Conservation (phyloP, 1,139 yeast species). For the Candida glucosophila region DNA sequence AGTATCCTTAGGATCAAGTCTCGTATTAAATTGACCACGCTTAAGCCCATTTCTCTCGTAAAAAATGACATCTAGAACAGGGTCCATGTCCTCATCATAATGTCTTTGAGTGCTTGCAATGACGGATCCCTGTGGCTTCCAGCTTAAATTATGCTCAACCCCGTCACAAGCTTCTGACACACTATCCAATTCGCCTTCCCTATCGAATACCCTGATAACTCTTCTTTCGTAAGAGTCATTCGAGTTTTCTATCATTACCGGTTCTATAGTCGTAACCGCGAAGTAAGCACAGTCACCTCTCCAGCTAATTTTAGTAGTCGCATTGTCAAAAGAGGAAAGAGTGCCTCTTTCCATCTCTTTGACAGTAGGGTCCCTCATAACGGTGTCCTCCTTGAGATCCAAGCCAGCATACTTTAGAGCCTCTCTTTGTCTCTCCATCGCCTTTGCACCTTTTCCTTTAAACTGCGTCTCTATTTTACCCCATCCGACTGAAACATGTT, state of each 20-base stretch:
- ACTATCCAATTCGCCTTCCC: conserved; percentile 73
- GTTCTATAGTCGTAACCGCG: conserved; percentile 58
- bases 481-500: conserved; percentile 97
- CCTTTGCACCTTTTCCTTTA: conserved; percentile 86
- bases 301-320: conserved; percentile 61
- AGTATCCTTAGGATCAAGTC: conserved; percentile 44
- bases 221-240: conserved; percentile 48
- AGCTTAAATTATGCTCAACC: conserved; percentile 61
- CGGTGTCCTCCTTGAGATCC: conserved; percentile 44
- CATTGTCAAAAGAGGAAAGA: conserved; percentile 44
- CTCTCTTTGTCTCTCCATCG: conserved; percentile 55
- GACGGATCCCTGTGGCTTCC: conserved; percentile 89
- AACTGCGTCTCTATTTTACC: conserved; percentile 96
- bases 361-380: conserved; percentile 87
- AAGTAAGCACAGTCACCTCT: conserved; percentile 91
- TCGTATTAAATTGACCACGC: conserved; percentile 75
- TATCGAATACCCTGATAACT: conserved; percentile 71
- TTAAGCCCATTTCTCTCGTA: conserved; percentile 91
- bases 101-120: conserved; percentile 75
- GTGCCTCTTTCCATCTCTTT: conserved; percentile 64
- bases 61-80: conserved; percentile 53
- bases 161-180: conserved; percentile 90
- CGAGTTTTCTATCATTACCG: conserved; percentile 32
- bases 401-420: conserved; percentile 63
- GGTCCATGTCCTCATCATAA: conserved; percentile 39